Conservation (phyloP, 2,329 filamentous ascomycete species). For the Sporothrix mexicana region DNA sequence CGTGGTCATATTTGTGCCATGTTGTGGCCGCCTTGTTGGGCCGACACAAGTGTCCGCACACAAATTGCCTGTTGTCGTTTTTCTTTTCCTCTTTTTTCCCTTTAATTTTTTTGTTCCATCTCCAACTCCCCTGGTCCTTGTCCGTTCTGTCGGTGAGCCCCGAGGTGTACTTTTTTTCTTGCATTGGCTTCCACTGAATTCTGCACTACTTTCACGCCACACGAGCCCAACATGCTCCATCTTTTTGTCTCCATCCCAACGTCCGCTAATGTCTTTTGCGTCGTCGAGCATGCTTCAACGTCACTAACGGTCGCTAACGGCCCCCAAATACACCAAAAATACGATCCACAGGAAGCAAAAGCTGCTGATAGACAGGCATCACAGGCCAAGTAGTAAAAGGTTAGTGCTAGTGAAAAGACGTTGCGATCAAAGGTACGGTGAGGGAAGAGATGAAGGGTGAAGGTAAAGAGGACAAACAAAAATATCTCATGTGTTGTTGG, state of each 20-base stretch:
- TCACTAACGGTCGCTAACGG: slow-evolving; percentile 3
- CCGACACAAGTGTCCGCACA: background rate
- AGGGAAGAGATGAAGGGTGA: background rate
- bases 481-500: background rate
- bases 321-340: background rate
- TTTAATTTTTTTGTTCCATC: background rate
- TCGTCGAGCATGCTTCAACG: background rate
- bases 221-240: slow-evolving; percentile 14
- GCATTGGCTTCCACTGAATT: background rate
- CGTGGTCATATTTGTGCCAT: background rate
- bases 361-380: background rate
- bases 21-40: background rate
- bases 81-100: background rate
- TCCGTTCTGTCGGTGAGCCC: slow-evolving; percentile 14
- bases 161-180: slow-evolving; percentile 10
- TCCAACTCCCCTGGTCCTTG: background rate
- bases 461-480: background rate
- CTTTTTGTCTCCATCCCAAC: background rate
- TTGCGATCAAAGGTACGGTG: background rate
- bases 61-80: background rate
- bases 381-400: background rate
- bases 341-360: background rate
- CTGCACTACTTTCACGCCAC: background rate
- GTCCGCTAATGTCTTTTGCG: background rate
- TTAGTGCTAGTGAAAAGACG: background rate